Evolutionary conservation across 108 stramenopile species (phyloP).

Genomic region (Craspedostauros australis): DNA sequence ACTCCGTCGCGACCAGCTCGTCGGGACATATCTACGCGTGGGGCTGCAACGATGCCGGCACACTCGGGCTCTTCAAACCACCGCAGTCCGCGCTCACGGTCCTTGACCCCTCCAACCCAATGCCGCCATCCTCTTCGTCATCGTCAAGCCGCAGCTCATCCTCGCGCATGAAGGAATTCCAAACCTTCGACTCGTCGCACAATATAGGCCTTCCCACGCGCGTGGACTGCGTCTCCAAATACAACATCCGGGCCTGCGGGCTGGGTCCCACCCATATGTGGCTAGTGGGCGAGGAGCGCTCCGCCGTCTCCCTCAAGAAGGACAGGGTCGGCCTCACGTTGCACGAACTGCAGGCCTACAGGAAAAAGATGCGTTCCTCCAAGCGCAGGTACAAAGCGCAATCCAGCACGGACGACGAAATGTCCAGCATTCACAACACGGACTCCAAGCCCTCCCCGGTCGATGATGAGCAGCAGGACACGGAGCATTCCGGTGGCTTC

Average conservation of each 20-base stretch:
- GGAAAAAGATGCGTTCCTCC: no score
- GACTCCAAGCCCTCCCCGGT: no score
- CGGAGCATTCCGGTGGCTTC: no score
- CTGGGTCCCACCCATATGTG: conserved; percentile 28
- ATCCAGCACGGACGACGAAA: no score
- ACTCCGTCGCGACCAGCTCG: conserved; percentile 63
- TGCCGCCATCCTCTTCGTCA: conserved; percentile 14
- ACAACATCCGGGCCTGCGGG: conserved; percentile 28
- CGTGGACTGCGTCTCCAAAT: conserved; percentile 37
- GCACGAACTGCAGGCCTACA: no score
- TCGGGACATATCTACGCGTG: conserved; percentile 73
- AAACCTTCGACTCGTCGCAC: conserved; percentile 60
- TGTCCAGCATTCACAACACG: no score
- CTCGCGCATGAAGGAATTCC: conserved; percentile 28
- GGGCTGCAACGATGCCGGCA: conserved; percentile 73
- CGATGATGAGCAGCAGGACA: no score
- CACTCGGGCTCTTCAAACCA: conserved; percentile 54
- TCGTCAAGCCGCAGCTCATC: conserved; percentile 24
- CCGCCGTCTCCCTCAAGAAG: no score
- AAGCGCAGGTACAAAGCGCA: no score
- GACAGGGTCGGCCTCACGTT: no score
- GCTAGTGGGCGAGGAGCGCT: no score
- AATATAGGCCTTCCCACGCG: conserved; percentile 60
- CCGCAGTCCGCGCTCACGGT: conserved; percentile 2
- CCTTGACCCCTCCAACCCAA: conserved; percentile 5